A percentile compares a stretch with the other conserved stretches of the same genome.
Evolutionary conservation across 2,329 filamentous ascomycete species (phyloP).

Genomic region (Alternaria brassicicola): DNA sequence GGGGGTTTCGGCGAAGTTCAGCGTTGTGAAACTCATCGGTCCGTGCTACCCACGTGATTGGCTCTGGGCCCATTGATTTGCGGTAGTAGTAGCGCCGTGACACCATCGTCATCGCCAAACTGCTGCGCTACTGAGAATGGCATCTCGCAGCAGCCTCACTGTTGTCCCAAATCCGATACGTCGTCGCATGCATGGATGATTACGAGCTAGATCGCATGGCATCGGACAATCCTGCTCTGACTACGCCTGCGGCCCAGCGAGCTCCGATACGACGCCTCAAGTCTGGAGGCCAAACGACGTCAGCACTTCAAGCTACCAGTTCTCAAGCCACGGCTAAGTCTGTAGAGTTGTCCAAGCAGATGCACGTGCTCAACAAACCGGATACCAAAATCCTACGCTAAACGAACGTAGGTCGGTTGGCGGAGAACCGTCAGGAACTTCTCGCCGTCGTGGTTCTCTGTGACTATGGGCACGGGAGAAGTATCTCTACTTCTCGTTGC

Average conservation of each 20-base stretch:
- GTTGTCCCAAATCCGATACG: neutral
- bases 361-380: slow-evolving; percentile 12
- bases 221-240: slow-evolving; percentile 38
- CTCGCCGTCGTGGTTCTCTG: slow-evolving; percentile 47
- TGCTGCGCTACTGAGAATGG: neutral
- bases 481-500: slow-evolving; percentile 67
- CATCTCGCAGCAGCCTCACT: neutral
- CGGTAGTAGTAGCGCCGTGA: slow-evolving; percentile 9
- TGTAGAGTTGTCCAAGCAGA: slow-evolving; percentile 35
- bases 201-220: slow-evolving; percentile 34
- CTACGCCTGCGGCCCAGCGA: slow-evolving; percentile 26
- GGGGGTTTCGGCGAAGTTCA: slow-evolving; percentile 2
- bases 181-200: slow-evolving; percentile 33
- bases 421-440: slow-evolving; percentile 47
- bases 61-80: slow-evolving; percentile 1
- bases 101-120: neutral
- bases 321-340: slow-evolving; percentile 1
- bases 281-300: slow-evolving; percentile 14
- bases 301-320: slow-evolving; percentile 4
- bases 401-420: slow-evolving; percentile 38
- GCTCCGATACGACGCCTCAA: slow-evolving; percentile 20
- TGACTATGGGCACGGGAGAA: slow-evolving; percentile 69
- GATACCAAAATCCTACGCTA: neutral
- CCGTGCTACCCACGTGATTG: slow-evolving; percentile 16
- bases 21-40: slow-evolving; percentile 15